Percentiles rank a stretch among this genome's conserved stretches.
phyloP scores from a whole-genome alignment of 2,329 filamentous ascomycete species.

The Coniella lustricola region DNA sequence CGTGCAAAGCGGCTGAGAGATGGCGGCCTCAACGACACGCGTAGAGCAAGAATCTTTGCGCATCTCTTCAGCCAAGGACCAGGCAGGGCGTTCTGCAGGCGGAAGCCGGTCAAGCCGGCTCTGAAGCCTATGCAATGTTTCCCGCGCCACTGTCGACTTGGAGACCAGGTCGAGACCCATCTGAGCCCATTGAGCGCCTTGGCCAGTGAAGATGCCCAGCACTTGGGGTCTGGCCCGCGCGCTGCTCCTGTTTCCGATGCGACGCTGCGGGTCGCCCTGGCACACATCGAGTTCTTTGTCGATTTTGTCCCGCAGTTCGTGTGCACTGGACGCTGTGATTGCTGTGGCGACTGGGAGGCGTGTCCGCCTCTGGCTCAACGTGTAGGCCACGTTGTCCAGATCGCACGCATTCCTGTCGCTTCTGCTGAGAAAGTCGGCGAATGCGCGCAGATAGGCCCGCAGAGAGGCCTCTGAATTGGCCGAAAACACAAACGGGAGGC shows the following conservation, averaged over 20 bases:
- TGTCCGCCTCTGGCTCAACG: constrained; percentile 19
- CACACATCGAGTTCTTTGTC: not conserved
- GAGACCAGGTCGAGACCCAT: not conserved
- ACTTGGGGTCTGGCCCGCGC: not conserved
- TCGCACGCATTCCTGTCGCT: constrained; percentile 11
- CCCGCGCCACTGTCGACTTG: not conserved
- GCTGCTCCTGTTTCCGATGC: not conserved
- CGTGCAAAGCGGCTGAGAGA: constrained; percentile 24
- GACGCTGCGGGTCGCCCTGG: not conserved
- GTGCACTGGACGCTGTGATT: constrained; percentile 22
- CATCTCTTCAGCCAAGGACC: not conserved
- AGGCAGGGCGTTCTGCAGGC: not conserved
- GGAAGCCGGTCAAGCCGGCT: not conserved
- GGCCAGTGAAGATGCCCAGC: constrained; percentile 5
- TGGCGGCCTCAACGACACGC: not conserved
- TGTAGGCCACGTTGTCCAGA: constrained; percentile 19
- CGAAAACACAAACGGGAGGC: constrained; percentile 23
- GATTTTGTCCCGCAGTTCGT: constrained; percentile 18
- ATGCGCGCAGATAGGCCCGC: constrained; percentile 18
- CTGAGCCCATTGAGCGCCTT: constrained; percentile 6
- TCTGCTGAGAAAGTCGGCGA: constrained; percentile 17
- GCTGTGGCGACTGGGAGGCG: constrained; percentile 21
- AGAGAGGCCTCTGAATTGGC: constrained; percentile 25
- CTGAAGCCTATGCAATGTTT: not conserved
- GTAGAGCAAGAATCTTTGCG: not conserved